Evolutionary conservation across 768 basidiomycete species (phyloP), one percentile per base, ranked within the genome.

Genomic region (Chalciporus piperatus): DNA sequence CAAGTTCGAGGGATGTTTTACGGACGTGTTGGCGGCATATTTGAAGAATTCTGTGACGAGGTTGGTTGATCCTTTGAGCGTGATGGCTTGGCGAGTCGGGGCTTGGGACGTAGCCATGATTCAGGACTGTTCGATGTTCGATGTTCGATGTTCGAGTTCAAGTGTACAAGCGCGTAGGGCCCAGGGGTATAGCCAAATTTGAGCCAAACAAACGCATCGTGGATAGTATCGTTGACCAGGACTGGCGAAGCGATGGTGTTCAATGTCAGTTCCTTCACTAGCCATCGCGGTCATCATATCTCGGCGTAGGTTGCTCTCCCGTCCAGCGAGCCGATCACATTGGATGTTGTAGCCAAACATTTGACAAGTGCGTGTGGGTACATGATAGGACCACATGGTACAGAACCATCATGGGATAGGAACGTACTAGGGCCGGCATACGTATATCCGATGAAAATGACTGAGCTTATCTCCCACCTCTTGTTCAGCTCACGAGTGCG

Each of bases 1-100:
- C 16, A 3, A 14, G 16, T 16, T 37, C 10, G 32, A 16, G 10
- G 8, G 35, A 37, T 17, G 20, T n/a, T n/a, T n/a, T 4, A 77
- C 89, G 58, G 63, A 94, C 93, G 89, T 94, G 75, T 97, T 97
- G 59, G 93, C 92, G n/a, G 92, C 89, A 71, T 94, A 98, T 74
- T 98, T 98, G 79, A 99, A 98, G 78, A 99, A 98, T 62, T 99
- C 97, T 0, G 93, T 96, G 50, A 98, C 96, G 17, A 98, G 79
- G 37, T 83, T 79, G 3, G 93, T 92, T 0, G 93, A 96, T 3
- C 97, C 97, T 64, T 98, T 97, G 70, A 99, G 86, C 1, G 92
- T 95, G 59, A 98, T 96, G 4, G 87, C 84, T 55, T 89, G 86
- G 39, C 83, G 82, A 19, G 74, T 71, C 4, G 73, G 74, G 42